A percentile compares a stretch with the other conserved stretches of the same genome.
Evolutionary conservation across 1,139 yeast species (phyloP).

Genomic region (Tardiomyces depauwii): DNA sequence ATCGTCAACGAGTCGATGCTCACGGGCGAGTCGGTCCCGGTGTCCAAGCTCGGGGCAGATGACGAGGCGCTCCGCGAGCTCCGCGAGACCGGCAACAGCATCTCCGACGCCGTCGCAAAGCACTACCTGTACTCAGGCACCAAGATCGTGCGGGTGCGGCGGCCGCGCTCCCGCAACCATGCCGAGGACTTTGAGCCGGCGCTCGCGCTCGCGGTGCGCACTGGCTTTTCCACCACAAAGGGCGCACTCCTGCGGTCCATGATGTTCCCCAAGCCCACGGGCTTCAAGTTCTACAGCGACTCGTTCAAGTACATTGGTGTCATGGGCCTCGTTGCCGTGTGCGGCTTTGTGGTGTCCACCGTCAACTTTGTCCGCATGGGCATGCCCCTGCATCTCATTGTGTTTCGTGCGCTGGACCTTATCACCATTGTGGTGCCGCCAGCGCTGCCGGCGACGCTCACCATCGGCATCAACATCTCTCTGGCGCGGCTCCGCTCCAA

Average conservation of each 20-base stretch:
- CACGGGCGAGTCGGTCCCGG: slow-evolving; percentile 97
- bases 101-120: slow-evolving; percentile 48
- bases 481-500: slow-evolving; percentile 57
- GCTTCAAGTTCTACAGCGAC: slow-evolving; percentile 87
- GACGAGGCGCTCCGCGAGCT: slow-evolving; percentile 48
- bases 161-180: slow-evolving; percentile 33
- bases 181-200: slow-evolving; percentile 46
- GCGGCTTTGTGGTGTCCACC: slow-evolving; percentile 80
- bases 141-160: slow-evolving; percentile 68
- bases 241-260: slow-evolving; percentile 92
- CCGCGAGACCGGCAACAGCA: slow-evolving; percentile 44
- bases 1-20: slow-evolving; percentile 92
- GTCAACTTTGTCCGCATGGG: slow-evolving; percentile 72
- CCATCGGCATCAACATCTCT: slow-evolving; percentile 94
- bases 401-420: slow-evolving; percentile 82
- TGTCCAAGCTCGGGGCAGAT: slow-evolving; percentile 62
- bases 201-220: slow-evolving; percentile 74
- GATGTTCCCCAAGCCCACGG: slow-evolving; percentile 92
- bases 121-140: slow-evolving; percentile 84
- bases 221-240: slow-evolving; percentile 91
- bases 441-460: slow-evolving; percentile 92
- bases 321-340: slow-evolving; percentile 73
- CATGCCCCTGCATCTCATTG: slow-evolving; percentile 53
- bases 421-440: slow-evolving; percentile 98
- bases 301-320: slow-evolving; percentile 93